Conservation (phyloP, 202 grass and related monocot genomes). For the Carex arenaria region DNA sequence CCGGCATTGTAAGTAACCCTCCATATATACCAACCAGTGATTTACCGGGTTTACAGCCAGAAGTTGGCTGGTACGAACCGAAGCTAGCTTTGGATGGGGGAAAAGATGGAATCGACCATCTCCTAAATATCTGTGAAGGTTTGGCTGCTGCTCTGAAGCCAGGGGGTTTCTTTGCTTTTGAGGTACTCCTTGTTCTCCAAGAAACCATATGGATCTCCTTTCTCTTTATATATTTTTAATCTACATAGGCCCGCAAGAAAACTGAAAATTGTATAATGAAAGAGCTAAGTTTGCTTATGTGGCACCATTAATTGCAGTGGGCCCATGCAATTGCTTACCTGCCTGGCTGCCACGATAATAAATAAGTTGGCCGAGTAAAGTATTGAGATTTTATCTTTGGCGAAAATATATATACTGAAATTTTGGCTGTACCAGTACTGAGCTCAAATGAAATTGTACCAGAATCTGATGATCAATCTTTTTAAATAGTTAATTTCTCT, state of each 20-base stretch:
- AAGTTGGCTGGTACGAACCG: slow-evolving; percentile 88
- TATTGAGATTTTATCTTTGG: background rate
- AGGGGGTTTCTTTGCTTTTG: slow-evolving; percentile 92
- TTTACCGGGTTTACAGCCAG: slow-evolving; percentile 70
- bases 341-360: background rate
- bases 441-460: background rate
- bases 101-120: slow-evolving; percentile 62
- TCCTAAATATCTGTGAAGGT: slow-evolving; percentile 82
- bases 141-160: slow-evolving; percentile 47
- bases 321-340: background rate
- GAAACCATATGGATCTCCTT: background rate
- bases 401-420: background rate
- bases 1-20: slow-evolving; percentile 83
- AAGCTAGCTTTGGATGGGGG: slow-evolving; percentile 81
- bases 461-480: background rate
- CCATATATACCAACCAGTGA: slow-evolving; percentile 81
- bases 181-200: slow-evolving; percentile 41
- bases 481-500: background rate
- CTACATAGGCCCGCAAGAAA: background rate
- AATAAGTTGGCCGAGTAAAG: background rate
- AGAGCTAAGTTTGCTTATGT: background rate
- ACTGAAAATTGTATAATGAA: background rate
- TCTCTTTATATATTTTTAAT: background rate
- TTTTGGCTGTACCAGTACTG: background rate
- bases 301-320: too few relatives aligned